phyloP scores from a whole-genome alignment of 306 rosid species.

The Ochetophila trinervis region DNA sequence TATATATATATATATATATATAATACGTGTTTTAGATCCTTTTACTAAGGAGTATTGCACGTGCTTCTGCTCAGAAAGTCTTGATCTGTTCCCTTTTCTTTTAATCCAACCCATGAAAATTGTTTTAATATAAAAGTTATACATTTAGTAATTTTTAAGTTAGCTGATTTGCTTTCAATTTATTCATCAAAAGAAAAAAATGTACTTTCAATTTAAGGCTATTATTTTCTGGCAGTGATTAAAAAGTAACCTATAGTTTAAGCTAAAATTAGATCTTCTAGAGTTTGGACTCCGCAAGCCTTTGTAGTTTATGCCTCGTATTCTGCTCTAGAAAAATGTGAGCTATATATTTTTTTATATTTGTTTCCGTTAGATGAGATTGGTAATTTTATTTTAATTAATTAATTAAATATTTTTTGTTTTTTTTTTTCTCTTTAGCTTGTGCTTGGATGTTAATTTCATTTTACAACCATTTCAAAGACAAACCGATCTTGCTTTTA shows the following conservation, averaged over 20 bases:
- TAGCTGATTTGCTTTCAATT: background rate
- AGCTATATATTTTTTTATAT: background rate
- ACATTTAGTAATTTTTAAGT: conserved; percentile 21
- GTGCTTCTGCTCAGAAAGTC: conserved; percentile 17
- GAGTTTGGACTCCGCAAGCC: background rate
- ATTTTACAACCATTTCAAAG: background rate
- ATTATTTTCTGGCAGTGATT: background rate
- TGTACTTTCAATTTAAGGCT: background rate
- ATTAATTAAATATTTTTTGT: too few relatives aligned
- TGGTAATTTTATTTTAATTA: background rate
- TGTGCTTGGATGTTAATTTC: background rate
- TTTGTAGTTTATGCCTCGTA: background rate
- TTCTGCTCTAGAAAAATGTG: background rate
- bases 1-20: too few relatives aligned
- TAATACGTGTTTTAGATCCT: conserved; percentile 9
- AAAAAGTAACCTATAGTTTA: background rate
- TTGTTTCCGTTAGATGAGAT: background rate
- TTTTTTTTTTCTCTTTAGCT: background rate
- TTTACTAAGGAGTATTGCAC: conserved; percentile 40
- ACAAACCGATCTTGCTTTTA: background rate
- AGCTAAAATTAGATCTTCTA: background rate
- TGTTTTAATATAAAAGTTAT: conserved; percentile 13
- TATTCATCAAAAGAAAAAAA: too few relatives aligned
- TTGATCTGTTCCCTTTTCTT: conserved; percentile 23
- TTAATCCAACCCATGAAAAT: background rate